Evolutionary conservation across 1,284 basidiomycete species (phyloP), one percentile per base, ranked within the genome.

Genomic region (Testicularia cyperi): DNA sequence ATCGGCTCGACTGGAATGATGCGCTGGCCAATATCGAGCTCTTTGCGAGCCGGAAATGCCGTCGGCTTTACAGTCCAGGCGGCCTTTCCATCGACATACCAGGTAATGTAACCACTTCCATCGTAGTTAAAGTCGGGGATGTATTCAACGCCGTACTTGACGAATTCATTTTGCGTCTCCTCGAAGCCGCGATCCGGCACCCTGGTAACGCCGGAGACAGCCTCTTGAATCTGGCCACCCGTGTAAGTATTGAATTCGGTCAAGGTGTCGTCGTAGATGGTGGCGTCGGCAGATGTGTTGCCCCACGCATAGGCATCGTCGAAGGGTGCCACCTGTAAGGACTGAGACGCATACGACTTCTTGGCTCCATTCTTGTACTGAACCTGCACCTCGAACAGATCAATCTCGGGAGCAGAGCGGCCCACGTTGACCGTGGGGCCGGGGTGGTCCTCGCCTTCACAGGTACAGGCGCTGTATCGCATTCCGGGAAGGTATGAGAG

Each of bases 341-440:
- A 75, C 51, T 70, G 61, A 51, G 72, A 77, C 4, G 68, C 73
- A 25, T 56, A 63, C 22, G 65, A 64, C 23, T 51, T 54, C 10
- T 25, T 27, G 15, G n/a, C 55, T 29, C 71, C 75, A 12, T 49
- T 29, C 27, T 57, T 49, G 16, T 24, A 70, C 84, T 85, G 78
- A 82, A 79, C 80, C 62, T 84, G 81, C 5, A 72, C 68, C 47
- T 78, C 74, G 36, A 74, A 64, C 16, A 77, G 65, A 35, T 78
- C 77, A 25, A 78, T 51, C 49, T 78, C 77, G 6, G 77, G 77
- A 8, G 69, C 62, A 4, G 64, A 60, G 18, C 77, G 70, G 14
- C 64, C 77, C 18, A 72, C 68, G 22, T 70, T 65, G 32, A 38
- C 41, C 41, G 65, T 62, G 10, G 74, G 74, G 0, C 74, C 74